Evolutionary conservation across 164 flowering plant genomes (phyloP), one percentile per base, ranked within the genome.

Genomic region (Protea cynaroides): DNA sequence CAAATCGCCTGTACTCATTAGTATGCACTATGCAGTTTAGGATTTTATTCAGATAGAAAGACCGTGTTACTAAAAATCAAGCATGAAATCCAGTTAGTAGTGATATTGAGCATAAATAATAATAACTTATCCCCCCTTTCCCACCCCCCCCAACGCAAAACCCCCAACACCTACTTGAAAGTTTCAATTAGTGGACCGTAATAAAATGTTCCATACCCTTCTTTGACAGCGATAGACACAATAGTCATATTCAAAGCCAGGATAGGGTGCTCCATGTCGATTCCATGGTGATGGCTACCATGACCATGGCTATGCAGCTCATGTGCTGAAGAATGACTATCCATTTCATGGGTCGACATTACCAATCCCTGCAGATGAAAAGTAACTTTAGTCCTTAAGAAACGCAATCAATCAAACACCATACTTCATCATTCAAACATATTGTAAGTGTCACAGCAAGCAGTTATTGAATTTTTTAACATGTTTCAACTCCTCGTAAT

Each of bases 221-320:
- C 99, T 82, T 94, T 91, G 63, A 88, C 74, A 67, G 74, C 69
- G 69, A 94, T 89, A 13, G 97, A 82, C 25, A 86, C 64, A 64
- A 83, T 73, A 25, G 90, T 82, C 96, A 89, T 82, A 69, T 71
- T 94, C 78, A 94, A 78, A 65, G 97, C 99, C 67, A 94, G 78
- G 53, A 84, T 38, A 36, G 99, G 97, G 67, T 94, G 92, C 17
- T 82, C 79, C 92, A 94, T 85, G 75, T 88, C 90, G 53, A 94
- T 76, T 76, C 85, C 92, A 79, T 89, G 96, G 76, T 85, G 86
- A 79, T 87, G 93, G 38, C 84, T 89, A 63, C 76, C 78, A 68
- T 75, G 81, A 67, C 58, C 58, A 69, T 81, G 88, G 69, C 64
- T 61, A 65, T 80, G 82, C 24, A 10, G 86, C 53, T 64, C 86